Evolutionary conservation across 2,329 filamentous ascomycete genomes (phyloP).

Genomic region (Whalleya microplaca): DNA sequence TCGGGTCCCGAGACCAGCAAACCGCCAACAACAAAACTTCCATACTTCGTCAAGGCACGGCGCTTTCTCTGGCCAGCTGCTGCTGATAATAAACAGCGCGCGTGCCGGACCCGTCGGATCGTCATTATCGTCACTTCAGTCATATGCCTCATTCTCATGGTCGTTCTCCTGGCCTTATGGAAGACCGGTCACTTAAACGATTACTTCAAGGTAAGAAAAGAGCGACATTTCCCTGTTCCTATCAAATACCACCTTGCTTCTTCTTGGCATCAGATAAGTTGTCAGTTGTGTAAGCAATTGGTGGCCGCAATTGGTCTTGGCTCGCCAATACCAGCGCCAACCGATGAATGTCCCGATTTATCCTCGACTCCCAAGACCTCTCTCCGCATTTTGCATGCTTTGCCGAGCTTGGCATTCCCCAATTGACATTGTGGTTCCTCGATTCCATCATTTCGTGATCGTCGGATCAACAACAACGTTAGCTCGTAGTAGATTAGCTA

Average conservation of each 20-base stretch:
- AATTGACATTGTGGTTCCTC: background rate
- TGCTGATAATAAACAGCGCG: conserved; percentile 11
- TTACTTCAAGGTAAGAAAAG: conserved; percentile 17
- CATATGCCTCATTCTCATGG: conserved; percentile 9
- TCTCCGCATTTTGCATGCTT: background rate
- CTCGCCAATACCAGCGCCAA: background rate
- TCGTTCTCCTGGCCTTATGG: conserved; percentile 16
- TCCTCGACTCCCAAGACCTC: background rate
- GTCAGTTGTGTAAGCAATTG: background rate
- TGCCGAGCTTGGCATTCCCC: background rate
- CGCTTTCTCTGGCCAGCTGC: conserved; percentile 11
- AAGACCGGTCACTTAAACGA: conserved; percentile 15
- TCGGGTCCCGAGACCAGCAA: conserved; percentile 9
- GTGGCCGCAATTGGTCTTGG: background rate
- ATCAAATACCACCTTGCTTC: background rate
- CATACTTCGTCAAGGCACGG: conserved; percentile 1
- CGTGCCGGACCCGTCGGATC: conserved; percentile 22
- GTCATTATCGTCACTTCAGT: conserved; percentile 16
- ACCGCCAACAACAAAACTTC: too few species aligned
- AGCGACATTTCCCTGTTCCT: background rate
- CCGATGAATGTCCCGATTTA: background rate
- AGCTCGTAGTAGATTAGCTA: conserved; percentile 14
- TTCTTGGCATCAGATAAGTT: background rate
- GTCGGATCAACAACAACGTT: background rate
- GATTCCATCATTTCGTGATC: background rate